Conservation (phyloP, 257 asterid genomes). For the Forsythia suspensa region DNA sequence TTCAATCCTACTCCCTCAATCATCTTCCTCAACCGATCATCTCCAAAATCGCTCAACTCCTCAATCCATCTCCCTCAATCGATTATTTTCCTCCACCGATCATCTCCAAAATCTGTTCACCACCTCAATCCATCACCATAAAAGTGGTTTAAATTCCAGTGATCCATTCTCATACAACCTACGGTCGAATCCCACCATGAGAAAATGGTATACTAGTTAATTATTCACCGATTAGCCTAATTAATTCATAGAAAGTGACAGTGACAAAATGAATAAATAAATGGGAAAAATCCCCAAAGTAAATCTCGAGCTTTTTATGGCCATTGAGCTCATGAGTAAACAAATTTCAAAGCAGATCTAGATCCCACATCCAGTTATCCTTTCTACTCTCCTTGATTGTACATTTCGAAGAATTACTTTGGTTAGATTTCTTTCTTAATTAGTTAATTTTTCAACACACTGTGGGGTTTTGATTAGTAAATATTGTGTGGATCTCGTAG, state of each 20-base stretch:
- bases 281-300: background rate
- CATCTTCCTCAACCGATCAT: too few species aligned
- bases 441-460: background rate
- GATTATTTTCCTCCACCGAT: too few species aligned
- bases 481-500: background rate
- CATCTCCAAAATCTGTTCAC: too few species aligned
- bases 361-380: conserved; percentile 31
- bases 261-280: background rate
- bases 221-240: background rate
- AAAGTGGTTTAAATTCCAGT: too few species aligned
- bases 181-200: too few species aligned
- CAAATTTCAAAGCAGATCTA: conserved; percentile 37
- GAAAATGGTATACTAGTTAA: too few species aligned
- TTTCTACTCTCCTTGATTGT: conserved; percentile 5
- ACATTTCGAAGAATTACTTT: conserved; percentile 1
- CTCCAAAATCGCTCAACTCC: too few species aligned
- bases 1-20: too few species aligned
- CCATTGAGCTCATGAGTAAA: conserved; percentile 25
- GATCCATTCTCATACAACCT: too few species aligned
- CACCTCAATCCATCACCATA: too few species aligned
- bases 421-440: background rate
- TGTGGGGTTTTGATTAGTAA: background rate
- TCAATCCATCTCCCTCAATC: too few species aligned
- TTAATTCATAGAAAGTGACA: background rate
- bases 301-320: background rate